Percentiles rank a stretch among this genome's conserved stretches.
phyloP scores from a whole-genome alignment of 1,284 basidiomycete species.

The Ustilago xerochloae region DNA sequence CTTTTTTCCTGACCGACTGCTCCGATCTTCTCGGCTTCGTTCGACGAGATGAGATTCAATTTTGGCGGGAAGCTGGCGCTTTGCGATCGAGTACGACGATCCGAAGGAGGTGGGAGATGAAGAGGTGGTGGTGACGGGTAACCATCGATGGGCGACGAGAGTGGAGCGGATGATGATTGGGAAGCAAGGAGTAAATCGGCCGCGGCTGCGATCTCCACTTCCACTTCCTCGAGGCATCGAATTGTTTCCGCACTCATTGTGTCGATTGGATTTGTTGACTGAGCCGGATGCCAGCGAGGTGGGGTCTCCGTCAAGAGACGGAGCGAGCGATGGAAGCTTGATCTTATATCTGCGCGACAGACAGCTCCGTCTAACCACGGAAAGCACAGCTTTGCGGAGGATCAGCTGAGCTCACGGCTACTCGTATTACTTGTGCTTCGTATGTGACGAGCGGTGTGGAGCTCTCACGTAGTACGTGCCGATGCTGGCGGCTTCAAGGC shows the following conservation, averaged over 20 bases:
- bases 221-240: background rate
- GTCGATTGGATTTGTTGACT: background rate
- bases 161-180: too few relatives aligned
- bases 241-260: slow-evolving; percentile 5
- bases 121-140: slow-evolving; percentile 13
- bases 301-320: background rate
- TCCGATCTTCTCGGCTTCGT: background rate
- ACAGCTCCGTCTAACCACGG: background rate
- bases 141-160: slow-evolving; percentile 24
- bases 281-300: background rate
- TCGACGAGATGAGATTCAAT: slow-evolving; percentile 12
- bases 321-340: background rate
- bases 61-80: background rate
- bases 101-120: background rate
- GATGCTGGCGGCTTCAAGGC: too few relatives aligned
- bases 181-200: background rate
- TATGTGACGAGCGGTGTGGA: too few relatives aligned
- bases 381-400: too few relatives aligned
- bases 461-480: too few relatives aligned
- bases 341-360: slow-evolving; percentile 24
- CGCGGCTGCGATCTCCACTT: background rate
- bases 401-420: too few relatives aligned
- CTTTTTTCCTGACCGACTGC: too few relatives aligned
- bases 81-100: slow-evolving; percentile 4
- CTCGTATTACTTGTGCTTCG: too few relatives aligned